Base-by-base conservation (phyloP, 2,329 filamentous ascomycete genomes). In the Alternaria consortialis region DNA sequence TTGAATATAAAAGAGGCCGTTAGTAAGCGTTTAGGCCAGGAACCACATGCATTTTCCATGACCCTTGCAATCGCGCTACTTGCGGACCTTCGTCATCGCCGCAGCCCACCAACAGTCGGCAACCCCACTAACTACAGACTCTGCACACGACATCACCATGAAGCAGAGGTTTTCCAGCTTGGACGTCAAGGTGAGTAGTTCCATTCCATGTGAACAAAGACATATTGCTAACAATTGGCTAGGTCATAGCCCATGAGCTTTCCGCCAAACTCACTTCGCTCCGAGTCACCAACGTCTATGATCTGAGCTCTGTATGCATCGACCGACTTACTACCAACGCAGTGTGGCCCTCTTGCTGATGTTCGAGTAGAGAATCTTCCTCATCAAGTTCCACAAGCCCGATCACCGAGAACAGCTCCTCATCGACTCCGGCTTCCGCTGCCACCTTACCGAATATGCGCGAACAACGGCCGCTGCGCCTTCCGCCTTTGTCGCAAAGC, bases 191-290 rank as follows among this genome's bases (percentile, higher is more conserved):
- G 89, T 88, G 11, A 13, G 48, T 7, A 29, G 4, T 40, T 25
- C 3, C 13, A 20, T n/a, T 5, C 13, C 11, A 4, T 50, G 5
- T 3, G 9, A 8, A 29, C 27, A 6, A 1, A 31, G 11, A 34
- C 17, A 15, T 39, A 11, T 7, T 20, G 9, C n/a, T 9, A 23
- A 60, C 69, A 53, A 67, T 42, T 40, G 44, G 43, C 63, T 29
- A 97, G 92, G 93, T 97, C 80, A 96, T 98, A 76, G 91, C 93
- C 58, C 92, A 97, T 78, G 95, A 99, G 86, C 91, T 99, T 64
- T 90, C 93, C 61, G 84, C 87, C 65, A 87, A 86, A 66, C 86
- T 99, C 55, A 87, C 90, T 60, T 88, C 88, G 60, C 85, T 98
- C 64, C 91, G 95, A 65, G 87, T 98, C 52, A 88, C 92, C 64